Evolutionary conservation across 495 filamentous ascomycete species (phyloP).

Genomic region (Hypoxylon rickii): DNA sequence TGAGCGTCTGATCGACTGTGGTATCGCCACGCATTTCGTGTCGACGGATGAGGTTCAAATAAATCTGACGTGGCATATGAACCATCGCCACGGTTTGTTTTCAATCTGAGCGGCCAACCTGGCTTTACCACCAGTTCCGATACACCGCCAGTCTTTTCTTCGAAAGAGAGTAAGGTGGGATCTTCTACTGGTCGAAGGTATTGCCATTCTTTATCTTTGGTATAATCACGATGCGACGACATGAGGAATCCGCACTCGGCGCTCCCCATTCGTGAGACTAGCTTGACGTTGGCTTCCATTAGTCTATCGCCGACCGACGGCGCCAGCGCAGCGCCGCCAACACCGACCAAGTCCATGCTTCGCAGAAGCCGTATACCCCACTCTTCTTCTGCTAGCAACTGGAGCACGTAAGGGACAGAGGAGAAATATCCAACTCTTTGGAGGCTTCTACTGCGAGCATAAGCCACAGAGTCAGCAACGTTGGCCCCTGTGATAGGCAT

Average conservation of each 20-base stretch:
- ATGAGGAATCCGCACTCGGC: constrained; percentile 63
- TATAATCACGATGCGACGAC: constrained; percentile 55
- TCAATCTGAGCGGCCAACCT: constrained; percentile 67
- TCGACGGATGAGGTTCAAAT: constrained; percentile 60
- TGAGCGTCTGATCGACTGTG: constrained; percentile 63
- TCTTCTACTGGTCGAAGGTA: constrained; percentile 54
- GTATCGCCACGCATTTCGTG: constrained; percentile 61
- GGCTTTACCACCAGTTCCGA: constrained; percentile 64
- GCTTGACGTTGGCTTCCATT: constrained; percentile 50
- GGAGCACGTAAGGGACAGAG: constrained; percentile 60
- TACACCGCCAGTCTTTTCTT: constrained; percentile 54
- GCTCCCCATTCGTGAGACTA: constrained; percentile 61
- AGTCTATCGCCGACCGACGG: constrained; percentile 50
- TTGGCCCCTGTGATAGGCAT: constrained; percentile 56
- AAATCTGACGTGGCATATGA: constrained; percentile 63
- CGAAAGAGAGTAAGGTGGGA: constrained; percentile 52
- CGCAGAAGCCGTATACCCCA: constrained; percentile 44
- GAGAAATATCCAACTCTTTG: constrained; percentile 55
- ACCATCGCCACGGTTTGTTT: constrained; percentile 59
- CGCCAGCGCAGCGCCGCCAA: constrained; percentile 62
- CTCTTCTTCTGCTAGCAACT: constrained; percentile 48
- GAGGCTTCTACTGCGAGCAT: constrained; percentile 18
- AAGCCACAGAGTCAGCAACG: constrained; percentile 44
- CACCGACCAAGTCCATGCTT: constrained; percentile 59
- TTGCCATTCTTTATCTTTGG: constrained; percentile 66